Conservation (phyloP, 164 flowering plant species). For the Buxus sempervirens region DNA sequence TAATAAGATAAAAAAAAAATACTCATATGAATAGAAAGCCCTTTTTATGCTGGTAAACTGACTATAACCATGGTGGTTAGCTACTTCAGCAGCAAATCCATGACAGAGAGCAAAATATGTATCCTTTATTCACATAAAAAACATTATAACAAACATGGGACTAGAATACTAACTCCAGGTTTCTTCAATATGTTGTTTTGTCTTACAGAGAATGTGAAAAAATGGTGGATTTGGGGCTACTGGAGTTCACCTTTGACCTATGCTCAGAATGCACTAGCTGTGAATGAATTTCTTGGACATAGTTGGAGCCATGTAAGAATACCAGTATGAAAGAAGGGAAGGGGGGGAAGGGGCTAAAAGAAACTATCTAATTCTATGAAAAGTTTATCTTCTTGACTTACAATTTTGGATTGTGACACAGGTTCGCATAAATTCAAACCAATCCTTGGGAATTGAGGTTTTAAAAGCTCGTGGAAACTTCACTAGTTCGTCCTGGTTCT, state of each 20-base stretch:
- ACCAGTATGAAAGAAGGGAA: neutral
- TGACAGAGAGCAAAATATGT: too few relatives aligned
- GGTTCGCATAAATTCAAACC: neutral
- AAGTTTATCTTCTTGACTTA: neutral
- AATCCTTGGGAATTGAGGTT: slow-evolving; percentile 25
- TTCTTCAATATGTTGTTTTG: neutral
- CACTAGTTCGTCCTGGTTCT: slow-evolving; percentile 35
- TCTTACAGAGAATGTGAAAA: slow-evolving; percentile 19
- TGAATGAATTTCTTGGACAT: slow-evolving; percentile 29
- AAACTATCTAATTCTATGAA: neutral
- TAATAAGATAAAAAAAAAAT: too few relatives aligned
- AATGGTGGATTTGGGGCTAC: slow-evolving; percentile 39
- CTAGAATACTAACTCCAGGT: too few relatives aligned
- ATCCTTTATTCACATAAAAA: too few relatives aligned
- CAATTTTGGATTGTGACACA: neutral
- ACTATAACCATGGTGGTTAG: too few relatives aligned
- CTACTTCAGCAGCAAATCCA: too few relatives aligned
- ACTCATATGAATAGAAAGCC: too few relatives aligned
- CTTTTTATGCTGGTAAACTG: too few relatives aligned
- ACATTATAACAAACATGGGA: too few relatives aligned
- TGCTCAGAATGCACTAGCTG: slow-evolving; percentile 24
- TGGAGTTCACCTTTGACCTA: slow-evolving; percentile 32
- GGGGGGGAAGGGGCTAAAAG: too few relatives aligned
- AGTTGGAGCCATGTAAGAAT: slow-evolving; percentile 29
- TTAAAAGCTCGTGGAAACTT: slow-evolving; percentile 29